Conservation (phyloP, 139 green algal species). For the Chlorella sp. region DNA sequence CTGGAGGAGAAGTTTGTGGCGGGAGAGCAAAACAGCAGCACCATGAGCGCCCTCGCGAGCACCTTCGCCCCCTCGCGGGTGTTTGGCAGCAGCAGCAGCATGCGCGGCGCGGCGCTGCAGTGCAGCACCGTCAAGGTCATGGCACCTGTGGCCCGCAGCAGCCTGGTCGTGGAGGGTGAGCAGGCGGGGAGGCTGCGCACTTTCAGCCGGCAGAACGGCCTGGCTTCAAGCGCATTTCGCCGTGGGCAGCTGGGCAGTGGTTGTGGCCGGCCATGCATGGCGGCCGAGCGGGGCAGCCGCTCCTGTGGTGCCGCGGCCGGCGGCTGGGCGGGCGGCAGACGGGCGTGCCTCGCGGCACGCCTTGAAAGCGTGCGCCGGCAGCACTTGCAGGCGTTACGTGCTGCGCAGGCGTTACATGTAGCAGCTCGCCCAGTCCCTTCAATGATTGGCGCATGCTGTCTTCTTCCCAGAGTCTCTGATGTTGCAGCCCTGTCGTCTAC, state of each 20-base stretch:
- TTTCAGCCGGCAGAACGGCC: neutral
- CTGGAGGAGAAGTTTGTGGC: neutral
- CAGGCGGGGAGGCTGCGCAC: too few relatives aligned
- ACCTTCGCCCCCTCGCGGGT: neutral
- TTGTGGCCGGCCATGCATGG: neutral
- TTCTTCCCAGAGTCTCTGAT: neutral
- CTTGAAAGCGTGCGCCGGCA: neutral
- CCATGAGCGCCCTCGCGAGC: neutral
- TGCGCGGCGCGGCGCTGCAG: constrained; percentile 12
- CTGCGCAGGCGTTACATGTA: neutral
- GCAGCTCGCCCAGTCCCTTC: neutral
- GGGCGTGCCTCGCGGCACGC: neutral
- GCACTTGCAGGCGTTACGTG: neutral
- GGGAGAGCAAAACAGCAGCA: neutral
- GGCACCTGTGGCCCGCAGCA: constrained; percentile 8
- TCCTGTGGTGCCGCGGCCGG: too few relatives aligned
- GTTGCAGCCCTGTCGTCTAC: neutral
- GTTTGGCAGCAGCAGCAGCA: constrained; percentile 21
- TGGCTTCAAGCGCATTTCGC: neutral
- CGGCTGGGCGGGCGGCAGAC: neutral
- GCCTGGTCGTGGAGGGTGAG: constrained; percentile 39
- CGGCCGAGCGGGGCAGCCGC: neutral
- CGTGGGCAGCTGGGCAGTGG: neutral
- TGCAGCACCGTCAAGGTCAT: constrained; percentile 7
- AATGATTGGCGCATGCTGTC: neutral